These are phyloP conservation scores for Hypoxylon fuscum DNA, from an alignment of 495 filamentous ascomycete genomes.

Conservation along the genomic window DNA sequence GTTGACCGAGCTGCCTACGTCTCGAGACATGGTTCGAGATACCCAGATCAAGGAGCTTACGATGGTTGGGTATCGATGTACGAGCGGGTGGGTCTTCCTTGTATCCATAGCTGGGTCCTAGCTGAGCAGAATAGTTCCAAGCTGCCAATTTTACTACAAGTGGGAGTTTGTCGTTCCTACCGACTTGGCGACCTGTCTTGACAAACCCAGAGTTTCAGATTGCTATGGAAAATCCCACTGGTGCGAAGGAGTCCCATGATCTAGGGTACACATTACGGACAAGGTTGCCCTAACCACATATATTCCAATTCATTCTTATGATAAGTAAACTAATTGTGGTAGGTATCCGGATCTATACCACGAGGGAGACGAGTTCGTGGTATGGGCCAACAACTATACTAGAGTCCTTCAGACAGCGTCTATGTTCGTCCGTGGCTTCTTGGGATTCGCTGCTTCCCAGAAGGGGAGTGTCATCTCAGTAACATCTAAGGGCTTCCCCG, in stretches of 20 bases:
- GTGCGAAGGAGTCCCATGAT: constrained; percentile 62
- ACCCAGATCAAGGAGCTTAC: constrained; percentile 64
- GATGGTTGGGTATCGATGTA: constrained; percentile 59
- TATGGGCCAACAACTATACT: constrained; percentile 68
- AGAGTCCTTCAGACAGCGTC: constrained; percentile 62
- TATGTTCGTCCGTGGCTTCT: constrained; percentile 63
- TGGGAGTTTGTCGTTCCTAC: constrained; percentile 57
- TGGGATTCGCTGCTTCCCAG: constrained; percentile 56
- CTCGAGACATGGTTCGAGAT: constrained; percentile 65
- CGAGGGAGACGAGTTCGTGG: constrained; percentile 61
- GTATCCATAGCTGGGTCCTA: background rate
- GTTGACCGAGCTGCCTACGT: constrained; percentile 65
- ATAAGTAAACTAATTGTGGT: constrained; percentile 17
- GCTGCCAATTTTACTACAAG: constrained; percentile 53
- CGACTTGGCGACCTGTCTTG: constrained; percentile 62
- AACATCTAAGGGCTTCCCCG: constrained; percentile 52
- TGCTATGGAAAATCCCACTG: constrained; percentile 60
- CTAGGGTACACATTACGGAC: constrained; percentile 49
- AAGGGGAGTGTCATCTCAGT: constrained; percentile 61
- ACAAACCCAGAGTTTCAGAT: constrained; percentile 59
- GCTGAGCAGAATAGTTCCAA: constrained; percentile 49
- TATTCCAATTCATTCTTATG: constrained; percentile 2
- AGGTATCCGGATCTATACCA: constrained; percentile 64
- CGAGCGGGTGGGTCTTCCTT: constrained; percentile 46
- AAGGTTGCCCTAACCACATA: constrained; percentile 15